Percentiles rank a stretch among this genome's conserved stretches.
Conservation (phyloP, 2,329 filamentous ascomycete species). For the Epicoccum sorghinum region DNA sequence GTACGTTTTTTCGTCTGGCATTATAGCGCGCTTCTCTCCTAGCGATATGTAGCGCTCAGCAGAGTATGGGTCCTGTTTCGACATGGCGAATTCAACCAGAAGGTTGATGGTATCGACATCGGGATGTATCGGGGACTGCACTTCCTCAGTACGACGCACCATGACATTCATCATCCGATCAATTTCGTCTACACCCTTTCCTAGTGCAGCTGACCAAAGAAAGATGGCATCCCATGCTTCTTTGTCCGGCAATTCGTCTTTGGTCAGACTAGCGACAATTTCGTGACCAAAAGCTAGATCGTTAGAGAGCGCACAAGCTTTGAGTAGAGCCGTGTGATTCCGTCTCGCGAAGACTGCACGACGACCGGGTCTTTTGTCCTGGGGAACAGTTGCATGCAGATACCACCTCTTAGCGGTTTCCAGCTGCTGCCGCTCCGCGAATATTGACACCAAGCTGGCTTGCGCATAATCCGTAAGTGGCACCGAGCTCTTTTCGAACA, state of each 20-base stretch:
- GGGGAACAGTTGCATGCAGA: constrained; percentile 55
- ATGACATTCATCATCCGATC: constrained; percentile 74
- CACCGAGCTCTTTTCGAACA: constrained; percentile 53
- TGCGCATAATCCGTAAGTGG: constrained; percentile 51
- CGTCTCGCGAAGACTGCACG: constrained; percentile 15
- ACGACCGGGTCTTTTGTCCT: not conserved
- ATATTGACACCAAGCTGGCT: constrained; percentile 65
- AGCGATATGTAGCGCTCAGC: constrained; percentile 76
- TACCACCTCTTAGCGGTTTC: constrained; percentile 73
- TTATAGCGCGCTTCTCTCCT: constrained; percentile 67
- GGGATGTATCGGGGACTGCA: constrained; percentile 56
- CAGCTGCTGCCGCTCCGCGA: constrained; percentile 63
- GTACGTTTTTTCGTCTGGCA: constrained; percentile 71
- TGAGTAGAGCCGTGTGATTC: constrained; percentile 63
- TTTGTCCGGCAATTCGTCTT: constrained; percentile 48
- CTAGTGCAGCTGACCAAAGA: constrained; percentile 75
- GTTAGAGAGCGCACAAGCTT: constrained; percentile 57
- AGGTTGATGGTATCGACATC: constrained; percentile 77
- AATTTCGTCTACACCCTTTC: constrained; percentile 74
- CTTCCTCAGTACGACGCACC: constrained; percentile 56
- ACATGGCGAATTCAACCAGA: constrained; percentile 74
- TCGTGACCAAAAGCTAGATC: constrained; percentile 49
- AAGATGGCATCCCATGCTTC: constrained; percentile 74
- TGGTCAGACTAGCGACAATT: constrained; percentile 49
- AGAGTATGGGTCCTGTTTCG: constrained; percentile 70